phyloP scores from a whole-genome alignment of 345 rosid genomes.

The Fremontodendron californicum region DNA sequence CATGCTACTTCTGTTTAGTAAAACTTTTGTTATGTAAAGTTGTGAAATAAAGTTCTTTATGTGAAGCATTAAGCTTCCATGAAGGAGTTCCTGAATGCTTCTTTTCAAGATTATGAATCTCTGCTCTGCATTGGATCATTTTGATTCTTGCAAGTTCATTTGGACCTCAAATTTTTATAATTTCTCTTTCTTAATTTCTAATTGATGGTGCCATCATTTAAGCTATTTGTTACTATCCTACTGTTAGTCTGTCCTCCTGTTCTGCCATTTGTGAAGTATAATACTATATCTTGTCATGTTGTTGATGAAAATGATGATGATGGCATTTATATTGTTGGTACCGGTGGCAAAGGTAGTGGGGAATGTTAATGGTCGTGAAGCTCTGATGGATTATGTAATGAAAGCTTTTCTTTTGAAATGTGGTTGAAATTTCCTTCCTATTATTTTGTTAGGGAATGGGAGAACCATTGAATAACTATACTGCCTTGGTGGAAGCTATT shows the following conservation, averaged over 20 bases:
- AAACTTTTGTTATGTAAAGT: not conserved
- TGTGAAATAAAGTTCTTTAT: not conserved
- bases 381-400: not conserved
- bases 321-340: not conserved
- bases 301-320: not conserved
- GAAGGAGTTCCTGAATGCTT: not conserved
- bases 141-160: constrained; percentile 3
- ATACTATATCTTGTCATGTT: constrained; percentile 2
- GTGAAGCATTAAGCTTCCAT: not conserved
- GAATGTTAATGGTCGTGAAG: not conserved
- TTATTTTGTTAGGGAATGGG: constrained; percentile 85
- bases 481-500: constrained; percentile 78
- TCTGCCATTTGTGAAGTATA: not conserved
- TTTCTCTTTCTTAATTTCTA: not conserved
- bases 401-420: not conserved
- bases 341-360: not conserved
- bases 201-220: not conserved
- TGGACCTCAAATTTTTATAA: not conserved
- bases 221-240: not conserved
- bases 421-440: not conserved
- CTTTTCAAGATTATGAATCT: not conserved
- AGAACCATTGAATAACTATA: constrained; percentile 90
- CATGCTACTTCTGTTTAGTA: not conserved
- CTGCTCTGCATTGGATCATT: not conserved
- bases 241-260: not conserved